These are phyloP conservation scores for Gossypium davidsonii DNA, from an alignment of 441 rosid species.

Conservation along the genomic window DNA sequence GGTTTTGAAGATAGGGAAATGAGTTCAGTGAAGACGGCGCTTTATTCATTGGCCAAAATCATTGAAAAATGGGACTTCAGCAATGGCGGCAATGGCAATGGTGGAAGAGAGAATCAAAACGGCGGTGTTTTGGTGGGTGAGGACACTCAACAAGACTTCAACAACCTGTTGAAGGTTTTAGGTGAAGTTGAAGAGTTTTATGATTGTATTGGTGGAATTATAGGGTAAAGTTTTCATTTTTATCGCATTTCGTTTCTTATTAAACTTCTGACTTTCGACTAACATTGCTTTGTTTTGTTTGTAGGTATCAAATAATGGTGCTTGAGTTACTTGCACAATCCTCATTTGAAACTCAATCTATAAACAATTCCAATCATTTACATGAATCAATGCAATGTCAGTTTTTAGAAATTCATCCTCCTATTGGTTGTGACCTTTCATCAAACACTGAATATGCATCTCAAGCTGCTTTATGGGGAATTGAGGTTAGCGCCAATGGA, in stretches of 20 bases:
- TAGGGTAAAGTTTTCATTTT: constrained; percentile 44
- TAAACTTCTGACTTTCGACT: too few relatives aligned
- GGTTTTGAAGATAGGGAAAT: constrained; percentile 28
- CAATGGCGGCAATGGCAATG: constrained; percentile 3
- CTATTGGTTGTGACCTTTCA: constrained; percentile 69
- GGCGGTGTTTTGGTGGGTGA: constrained; percentile 31
- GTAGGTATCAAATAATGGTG: constrained; percentile 79
- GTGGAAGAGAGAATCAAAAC: constrained; percentile 21
- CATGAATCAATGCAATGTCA: constrained; percentile 47
- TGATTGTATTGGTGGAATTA: constrained; percentile 87
- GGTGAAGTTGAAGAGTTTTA: constrained; percentile 65
- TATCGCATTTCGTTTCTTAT: too few relatives aligned
- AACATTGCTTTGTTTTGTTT: constrained; percentile 10
- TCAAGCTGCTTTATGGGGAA: constrained; percentile 92
- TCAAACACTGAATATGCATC: constrained; percentile 60
- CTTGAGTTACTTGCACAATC: constrained; percentile 74
- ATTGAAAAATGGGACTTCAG: constrained; percentile 58
- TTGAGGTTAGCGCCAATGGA: constrained; percentile 51
- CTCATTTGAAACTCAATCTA: constrained; percentile 34
- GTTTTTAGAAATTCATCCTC: constrained; percentile 67
- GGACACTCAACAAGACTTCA: constrained; percentile 39
- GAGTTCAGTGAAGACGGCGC: constrained; percentile 47
- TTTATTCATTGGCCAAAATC: constrained; percentile 61
- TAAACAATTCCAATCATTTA: constrained; percentile 31
- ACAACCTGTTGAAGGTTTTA: constrained; percentile 42